A percentile compares a stretch with the other conserved stretches of the same genome.
Evolutionary conservation across 116 monocot genomes (phyloP).

Genomic region (Iris pallida): DNA sequence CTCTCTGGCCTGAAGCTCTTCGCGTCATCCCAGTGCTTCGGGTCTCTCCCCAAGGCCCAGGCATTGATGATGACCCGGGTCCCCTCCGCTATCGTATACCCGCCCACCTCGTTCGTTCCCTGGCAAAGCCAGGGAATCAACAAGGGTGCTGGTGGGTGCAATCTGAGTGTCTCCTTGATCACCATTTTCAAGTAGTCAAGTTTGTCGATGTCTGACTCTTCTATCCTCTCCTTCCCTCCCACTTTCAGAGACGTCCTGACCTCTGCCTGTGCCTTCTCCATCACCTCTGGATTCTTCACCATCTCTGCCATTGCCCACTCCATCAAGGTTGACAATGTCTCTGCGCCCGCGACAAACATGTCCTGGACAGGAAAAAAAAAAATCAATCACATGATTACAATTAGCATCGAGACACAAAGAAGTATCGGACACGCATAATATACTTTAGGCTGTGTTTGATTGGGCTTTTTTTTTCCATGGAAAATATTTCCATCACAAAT

Average conservation of each 20-base stretch:
- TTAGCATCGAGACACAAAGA: too few relatives aligned
- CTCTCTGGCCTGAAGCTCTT: slow-evolving; percentile 1
- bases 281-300: not conserved
- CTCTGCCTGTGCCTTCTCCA: not conserved
- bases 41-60: slow-evolving; percentile 2
- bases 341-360: not conserved
- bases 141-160: not conserved
- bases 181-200: not conserved
- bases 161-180: not conserved
- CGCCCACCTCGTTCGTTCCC: not conserved
- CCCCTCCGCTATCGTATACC: not conserved
- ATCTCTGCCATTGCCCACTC: not conserved
- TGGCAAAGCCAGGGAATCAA: not conserved
- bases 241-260: not conserved
- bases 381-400: too few relatives aligned
- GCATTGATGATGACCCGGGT: not conserved
- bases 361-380: too few relatives aligned
- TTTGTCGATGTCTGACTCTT: not conserved
- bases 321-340: not conserved
- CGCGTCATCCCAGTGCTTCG: not conserved
- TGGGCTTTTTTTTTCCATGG: too few relatives aligned
- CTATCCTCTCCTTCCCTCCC: not conserved
- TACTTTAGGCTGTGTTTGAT: too few relatives aligned
- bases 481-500: too few relatives aligned
- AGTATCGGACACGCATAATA: too few relatives aligned